Conservation (phyloP, 2,329 filamentous ascomycete genomes). For the Cladosporium colombiae region DNA sequence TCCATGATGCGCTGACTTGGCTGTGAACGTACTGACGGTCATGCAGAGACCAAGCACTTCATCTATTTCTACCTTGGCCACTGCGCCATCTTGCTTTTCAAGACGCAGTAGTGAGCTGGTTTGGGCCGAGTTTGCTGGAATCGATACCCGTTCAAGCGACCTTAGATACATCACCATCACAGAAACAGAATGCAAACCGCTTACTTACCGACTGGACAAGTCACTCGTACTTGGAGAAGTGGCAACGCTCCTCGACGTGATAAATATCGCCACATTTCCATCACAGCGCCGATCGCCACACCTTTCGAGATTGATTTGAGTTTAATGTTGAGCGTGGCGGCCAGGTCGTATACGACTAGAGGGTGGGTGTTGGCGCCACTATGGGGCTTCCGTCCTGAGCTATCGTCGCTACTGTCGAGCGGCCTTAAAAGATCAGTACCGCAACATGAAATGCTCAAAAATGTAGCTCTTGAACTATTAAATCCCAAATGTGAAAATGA, state of each 20-base stretch:
- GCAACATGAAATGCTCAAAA: neutral
- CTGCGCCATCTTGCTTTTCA: conserved; percentile 97
- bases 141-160: conserved; percentile 6
- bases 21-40: conserved; percentile 25
- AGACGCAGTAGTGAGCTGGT: conserved; percentile 76
- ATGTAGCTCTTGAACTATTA: neutral
- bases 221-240: neutral
- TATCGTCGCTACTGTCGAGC: neutral
- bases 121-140: conserved; percentile 2
- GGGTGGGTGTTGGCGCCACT: neutral
- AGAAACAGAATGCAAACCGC: neutral
- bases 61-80: conserved; percentile 99
- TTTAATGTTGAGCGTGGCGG: neutral
- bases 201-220: neutral
- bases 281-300: neutral
- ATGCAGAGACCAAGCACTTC: conserved; percentile 95
- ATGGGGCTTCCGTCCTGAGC: neutral
- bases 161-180: conserved; percentile 13
- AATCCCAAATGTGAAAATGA: neutral
- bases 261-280: neutral
- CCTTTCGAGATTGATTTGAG: neutral
- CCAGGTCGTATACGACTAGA: neutral
- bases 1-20: neutral
- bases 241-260: neutral
- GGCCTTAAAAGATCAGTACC: neutral